phyloP scores from a whole-genome alignment of 768 basidiomycete species.

The Psilocybe sp. region DNA sequence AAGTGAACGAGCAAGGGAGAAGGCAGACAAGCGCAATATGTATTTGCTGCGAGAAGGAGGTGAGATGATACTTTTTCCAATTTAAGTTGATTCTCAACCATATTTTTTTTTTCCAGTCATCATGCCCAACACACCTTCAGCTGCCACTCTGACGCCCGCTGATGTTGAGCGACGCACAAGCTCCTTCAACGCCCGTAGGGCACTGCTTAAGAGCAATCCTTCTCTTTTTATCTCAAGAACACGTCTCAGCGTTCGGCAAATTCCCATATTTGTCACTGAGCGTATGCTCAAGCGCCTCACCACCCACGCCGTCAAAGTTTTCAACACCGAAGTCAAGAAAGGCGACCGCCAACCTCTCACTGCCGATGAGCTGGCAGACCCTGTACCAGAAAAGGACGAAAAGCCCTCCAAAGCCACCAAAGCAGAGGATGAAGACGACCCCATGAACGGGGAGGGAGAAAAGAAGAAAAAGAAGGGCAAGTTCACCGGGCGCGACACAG shows the following conservation, averaged over 20 bases:
- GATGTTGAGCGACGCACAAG: conserved; percentile 85
- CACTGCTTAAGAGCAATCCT: conserved; percentile 86
- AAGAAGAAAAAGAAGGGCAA: conserved; percentile 37
- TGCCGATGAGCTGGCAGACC: conserved; percentile 67
- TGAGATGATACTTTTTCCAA: conserved; percentile 31
- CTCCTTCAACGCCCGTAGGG: conserved; percentile 83
- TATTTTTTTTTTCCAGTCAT: conserved; percentile 57
- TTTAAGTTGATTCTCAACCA: background rate
- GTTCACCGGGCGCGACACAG: conserved; percentile 24
- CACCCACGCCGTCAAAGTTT: conserved; percentile 73
- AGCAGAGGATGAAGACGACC: conserved; percentile 21
- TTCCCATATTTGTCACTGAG: conserved; percentile 89
- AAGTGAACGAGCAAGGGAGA: conserved; percentile 79
- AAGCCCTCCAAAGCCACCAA: conserved; percentile 7
- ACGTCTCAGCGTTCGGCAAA: conserved; percentile 89
- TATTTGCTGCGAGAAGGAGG: conserved; percentile 97
- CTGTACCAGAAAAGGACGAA: conserved; percentile 17
- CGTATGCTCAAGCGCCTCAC: conserved; percentile 86
- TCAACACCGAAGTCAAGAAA: conserved; percentile 73
- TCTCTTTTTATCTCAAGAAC: conserved; percentile 93
- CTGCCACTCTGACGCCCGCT: conserved; percentile 60
- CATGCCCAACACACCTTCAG: conserved; percentile 81
- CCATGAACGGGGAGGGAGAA: conserved; percentile 42
- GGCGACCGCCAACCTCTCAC: conserved; percentile 59
- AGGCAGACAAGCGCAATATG: conserved; percentile 92